Conservation (phyloP, 306 rosid genomes). For the Vachellia collinsii region DNA sequence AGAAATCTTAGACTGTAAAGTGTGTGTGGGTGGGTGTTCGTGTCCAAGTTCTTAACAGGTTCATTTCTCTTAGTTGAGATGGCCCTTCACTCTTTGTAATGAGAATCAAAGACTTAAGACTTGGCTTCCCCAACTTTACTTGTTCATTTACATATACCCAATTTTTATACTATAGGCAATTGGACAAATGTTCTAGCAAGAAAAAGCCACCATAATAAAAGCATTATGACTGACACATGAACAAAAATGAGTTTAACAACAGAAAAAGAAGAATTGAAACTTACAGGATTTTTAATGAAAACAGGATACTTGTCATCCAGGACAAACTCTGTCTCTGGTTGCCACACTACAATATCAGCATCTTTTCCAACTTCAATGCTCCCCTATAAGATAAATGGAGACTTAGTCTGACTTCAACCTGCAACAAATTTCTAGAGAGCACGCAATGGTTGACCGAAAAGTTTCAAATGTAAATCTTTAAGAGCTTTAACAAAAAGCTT, state of each 20-base stretch:
- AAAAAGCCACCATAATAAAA: constrained; percentile 30
- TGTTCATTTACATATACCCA: not conserved
- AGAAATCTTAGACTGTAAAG: too few relatives aligned
- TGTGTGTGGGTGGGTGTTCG: too few relatives aligned
- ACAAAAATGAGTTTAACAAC: constrained; percentile 21
- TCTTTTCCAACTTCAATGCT: constrained; percentile 71
- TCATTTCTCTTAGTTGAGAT: too few relatives aligned
- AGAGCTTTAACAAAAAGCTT: not conserved
- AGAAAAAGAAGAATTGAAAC: constrained; percentile 32
- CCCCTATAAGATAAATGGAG: constrained; percentile 60
- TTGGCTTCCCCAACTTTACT: not conserved
- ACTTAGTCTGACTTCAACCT: constrained; percentile 17
- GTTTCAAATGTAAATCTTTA: not conserved
- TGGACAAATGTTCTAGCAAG: not conserved
- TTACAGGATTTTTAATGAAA: constrained; percentile 72
- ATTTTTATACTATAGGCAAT: not conserved
- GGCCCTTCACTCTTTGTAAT: not conserved
- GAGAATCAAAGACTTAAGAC: not conserved
- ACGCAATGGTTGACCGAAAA: not conserved
- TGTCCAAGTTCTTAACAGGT: too few relatives aligned
- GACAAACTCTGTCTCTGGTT: constrained; percentile 78
- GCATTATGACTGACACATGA: not conserved
- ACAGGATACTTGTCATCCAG: constrained; percentile 62
- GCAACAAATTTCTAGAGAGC: constrained; percentile 7
- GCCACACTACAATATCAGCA: constrained; percentile 93